A percentile compares a stretch with the other conserved stretches of the same genome.
Evolutionary conservation across 2,329 filamentous ascomycete species (phyloP).

Genomic region (Cladosporium austrohemisphaericum): DNA sequence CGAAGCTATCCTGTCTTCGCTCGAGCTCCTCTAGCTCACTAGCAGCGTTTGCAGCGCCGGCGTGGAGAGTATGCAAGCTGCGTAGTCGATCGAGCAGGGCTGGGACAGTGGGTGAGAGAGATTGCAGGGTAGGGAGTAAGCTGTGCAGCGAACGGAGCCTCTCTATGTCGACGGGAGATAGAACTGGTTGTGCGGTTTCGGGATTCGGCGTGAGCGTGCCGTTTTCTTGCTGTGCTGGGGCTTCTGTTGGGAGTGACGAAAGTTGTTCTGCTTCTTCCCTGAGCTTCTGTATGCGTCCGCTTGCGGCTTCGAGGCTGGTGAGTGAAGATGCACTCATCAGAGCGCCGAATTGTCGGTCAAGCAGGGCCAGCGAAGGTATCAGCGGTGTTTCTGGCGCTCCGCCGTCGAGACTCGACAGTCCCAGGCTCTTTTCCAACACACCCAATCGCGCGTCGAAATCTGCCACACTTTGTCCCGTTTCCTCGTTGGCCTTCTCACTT

Average conservation of each 20-base stretch:
- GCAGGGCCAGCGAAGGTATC: constrained; percentile 72
- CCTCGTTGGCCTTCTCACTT: constrained; percentile 12
- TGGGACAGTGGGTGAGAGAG: constrained; percentile 77
- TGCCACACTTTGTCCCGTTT: constrained; percentile 57
- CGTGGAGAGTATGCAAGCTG: constrained; percentile 78
- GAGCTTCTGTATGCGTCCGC: constrained; percentile 26
- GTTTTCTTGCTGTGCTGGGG: constrained; percentile 24
- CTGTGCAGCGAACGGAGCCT: constrained; percentile 93
- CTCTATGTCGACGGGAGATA: constrained; percentile 63
- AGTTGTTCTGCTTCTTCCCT: constrained; percentile 66
- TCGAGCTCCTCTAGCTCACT: constrained; percentile 75
- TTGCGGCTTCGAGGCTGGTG: constrained; percentile 62
- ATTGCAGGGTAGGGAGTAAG: constrained; percentile 83
- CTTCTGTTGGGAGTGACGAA: constrained; percentile 35
- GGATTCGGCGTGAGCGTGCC: constrained; percentile 1
- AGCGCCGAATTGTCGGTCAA: constrained; percentile 76
- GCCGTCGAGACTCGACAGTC: constrained; percentile 63
- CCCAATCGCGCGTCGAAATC: constrained; percentile 82
- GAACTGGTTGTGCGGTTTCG: constrained; percentile 16
- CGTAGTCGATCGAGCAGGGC: constrained; percentile 79
- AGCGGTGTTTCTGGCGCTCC: constrained; percentile 69
- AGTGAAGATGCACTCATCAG: constrained; percentile 66
- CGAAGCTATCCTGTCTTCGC: constrained; percentile 75
- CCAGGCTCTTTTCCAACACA: constrained; percentile 74
- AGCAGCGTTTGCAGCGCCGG: constrained; percentile 77